A percentile compares a stretch with the other conserved stretches of the same genome.
These are phyloP conservation scores for Geranomyces variabilis DNA, from an alignment of 192 early-diverging fungal species.

Conservation along the genomic window DNA sequence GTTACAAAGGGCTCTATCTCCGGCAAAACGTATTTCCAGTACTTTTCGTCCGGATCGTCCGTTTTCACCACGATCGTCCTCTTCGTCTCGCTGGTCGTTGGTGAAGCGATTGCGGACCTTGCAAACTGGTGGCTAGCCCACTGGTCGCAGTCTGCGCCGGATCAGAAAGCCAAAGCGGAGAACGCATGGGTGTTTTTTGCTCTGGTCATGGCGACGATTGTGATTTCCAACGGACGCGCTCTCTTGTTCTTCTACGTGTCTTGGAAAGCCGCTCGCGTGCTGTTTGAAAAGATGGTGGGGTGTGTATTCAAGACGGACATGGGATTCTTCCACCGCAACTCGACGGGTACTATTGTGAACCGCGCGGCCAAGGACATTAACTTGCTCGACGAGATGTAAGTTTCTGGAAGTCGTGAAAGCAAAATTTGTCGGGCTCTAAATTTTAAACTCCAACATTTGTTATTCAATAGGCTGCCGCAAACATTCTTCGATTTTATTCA, in stretches of 20 bases:
- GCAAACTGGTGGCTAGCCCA: conserved; percentile 61
- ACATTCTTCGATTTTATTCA: conserved; percentile 62
- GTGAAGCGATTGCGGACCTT: conserved; percentile 36
- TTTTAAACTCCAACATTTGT: too few species aligned
- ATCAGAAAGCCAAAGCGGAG: conserved; percentile 41
- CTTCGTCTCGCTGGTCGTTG: conserved; percentile 41
- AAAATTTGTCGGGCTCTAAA: too few species aligned
- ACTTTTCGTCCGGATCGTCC: conserved; percentile 44
- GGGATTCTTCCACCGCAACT: conserved; percentile 62
- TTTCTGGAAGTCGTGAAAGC: too few species aligned
- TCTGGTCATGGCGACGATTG: conserved; percentile 49
- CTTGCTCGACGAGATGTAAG: conserved; percentile 65
- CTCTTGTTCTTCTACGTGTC: conserved; percentile 59
- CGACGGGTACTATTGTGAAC: conserved; percentile 56
- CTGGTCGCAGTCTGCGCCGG: conserved; percentile 46
- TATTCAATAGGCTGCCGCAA: too few species aligned
- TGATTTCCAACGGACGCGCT: conserved; percentile 52
- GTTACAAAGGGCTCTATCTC: conserved; percentile 38
- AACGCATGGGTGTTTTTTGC: conserved; percentile 49
- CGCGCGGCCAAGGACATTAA: conserved; percentile 60
- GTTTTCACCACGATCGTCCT: conserved; percentile 27
- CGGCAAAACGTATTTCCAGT: conserved; percentile 41
- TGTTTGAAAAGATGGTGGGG: conserved; percentile 50
- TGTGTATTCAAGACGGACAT: conserved; percentile 54
- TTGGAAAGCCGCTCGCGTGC: conserved; percentile 33